A percentile compares a stretch with the other conserved stretches of the same genome.
Evolutionary conservation across 495 filamentous ascomycete genomes (phyloP).

Genomic region (Clohesyomyces aquaticus): DNA sequence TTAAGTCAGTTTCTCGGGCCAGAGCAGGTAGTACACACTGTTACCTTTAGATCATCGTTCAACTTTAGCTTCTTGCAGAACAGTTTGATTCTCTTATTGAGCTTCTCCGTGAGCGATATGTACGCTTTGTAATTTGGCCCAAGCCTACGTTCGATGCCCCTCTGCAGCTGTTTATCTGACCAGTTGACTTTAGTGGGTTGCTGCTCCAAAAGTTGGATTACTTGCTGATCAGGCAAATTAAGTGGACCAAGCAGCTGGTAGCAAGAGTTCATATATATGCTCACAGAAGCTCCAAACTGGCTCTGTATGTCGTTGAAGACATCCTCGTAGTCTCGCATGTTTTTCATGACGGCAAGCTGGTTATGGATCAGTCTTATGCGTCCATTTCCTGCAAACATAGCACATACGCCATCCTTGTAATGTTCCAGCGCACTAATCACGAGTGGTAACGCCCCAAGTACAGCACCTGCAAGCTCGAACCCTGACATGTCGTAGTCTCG

Average conservation of each 20-base stretch:
- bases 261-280: slow-evolving; percentile 30
- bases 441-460: slow-evolving; percentile 21
- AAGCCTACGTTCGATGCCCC: slow-evolving; percentile 37
- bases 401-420: slow-evolving; percentile 16
- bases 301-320: slow-evolving; percentile 24
- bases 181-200: slow-evolving; percentile 37
- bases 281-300: slow-evolving; percentile 8
- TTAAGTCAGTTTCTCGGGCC: slow-evolving; percentile 16
- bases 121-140: slow-evolving; percentile 33
- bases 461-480: slow-evolving; percentile 22
- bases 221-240: slow-evolving; percentile 16
- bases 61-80: slow-evolving; percentile 39
- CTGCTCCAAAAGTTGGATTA: slow-evolving; percentile 32
- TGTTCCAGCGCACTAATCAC: slow-evolving; percentile 24
- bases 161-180: slow-evolving; percentile 30
- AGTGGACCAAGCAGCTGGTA: slow-evolving; percentile 40
- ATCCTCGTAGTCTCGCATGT: slow-evolving; percentile 19
- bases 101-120: slow-evolving; percentile 24
- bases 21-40: not conserved
- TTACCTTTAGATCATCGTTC: slow-evolving; percentile 9
- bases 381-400: too few relatives aligned
- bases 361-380: too few relatives aligned
- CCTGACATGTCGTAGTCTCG: slow-evolving; percentile 11
- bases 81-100: slow-evolving; percentile 25
- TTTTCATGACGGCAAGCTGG: slow-evolving; percentile 24